Base-by-base conservation (phyloP, 768 basidiomycete species). In the Piloderma croceum region DNA sequence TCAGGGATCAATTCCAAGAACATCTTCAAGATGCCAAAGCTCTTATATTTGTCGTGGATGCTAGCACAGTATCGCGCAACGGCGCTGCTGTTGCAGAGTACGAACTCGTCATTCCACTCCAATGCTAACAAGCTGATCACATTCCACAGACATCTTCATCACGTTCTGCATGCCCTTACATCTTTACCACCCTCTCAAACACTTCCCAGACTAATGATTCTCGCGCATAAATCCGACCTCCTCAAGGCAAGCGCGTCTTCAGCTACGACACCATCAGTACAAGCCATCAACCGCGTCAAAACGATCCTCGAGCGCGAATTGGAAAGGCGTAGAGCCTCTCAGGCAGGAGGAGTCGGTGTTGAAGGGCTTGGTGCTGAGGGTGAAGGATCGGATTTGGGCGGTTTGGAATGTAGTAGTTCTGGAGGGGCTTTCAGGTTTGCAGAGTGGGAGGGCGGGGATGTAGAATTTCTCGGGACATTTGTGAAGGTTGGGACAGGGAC, bases 361-460 rank as follows among this genome's bases (percentile, higher is more conserved):
- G 89, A 89, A 56, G 77, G 79, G 25, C 61, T 90, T 3, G 88
- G 86, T 2, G 81, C 68, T 7, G 83, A 87, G 41, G 83, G 76
- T 6, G 58, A 63, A 17, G 60, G 65, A 23, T 65, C 74, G 3
- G 83, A 85, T 37, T 62, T 84, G 61, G 85, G 83, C 24, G 87
- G 88, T 1, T 59, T 91, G 40, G 86, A 90, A 36, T 85, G 83
- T 53, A 70, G 62, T 39, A 74, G 74, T 18, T 66, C 67, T 20
- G 73, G 69, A 11, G 73, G 70, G 0, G 46, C 63, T 15, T 91
- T 91, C 68, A 79, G 68, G 49, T 90, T 90, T 51, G 71, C 70
- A 3, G 78, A 82, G 31, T 91, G 88, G 88, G 88, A 90, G 49
- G 89, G 86, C 3, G 88, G 89, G 6, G 80, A 87, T n/a, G 65